Evolutionary conservation across 2,329 filamentous ascomycete species (phyloP), one percentile per base, ranked within the genome.

Genomic region (Cercospora beticola): DNA sequence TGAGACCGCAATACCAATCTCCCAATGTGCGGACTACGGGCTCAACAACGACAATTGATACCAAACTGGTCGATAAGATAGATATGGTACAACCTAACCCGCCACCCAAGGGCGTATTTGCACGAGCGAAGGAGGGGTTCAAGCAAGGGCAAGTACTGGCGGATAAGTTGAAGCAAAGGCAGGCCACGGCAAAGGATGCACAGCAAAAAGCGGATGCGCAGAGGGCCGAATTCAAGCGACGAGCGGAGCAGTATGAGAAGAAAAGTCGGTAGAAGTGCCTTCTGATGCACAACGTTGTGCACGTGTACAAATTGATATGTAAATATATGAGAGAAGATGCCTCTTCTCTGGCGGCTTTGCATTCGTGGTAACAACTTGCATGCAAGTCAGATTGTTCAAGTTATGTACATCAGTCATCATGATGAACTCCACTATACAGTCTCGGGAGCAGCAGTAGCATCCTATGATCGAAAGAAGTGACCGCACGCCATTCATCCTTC

Each of bases 161-260:
- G 43, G 43, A 52, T 30, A 54, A 52, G 57, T 40, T 56, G 18
- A 57, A 9, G 16, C 12, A 68, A 8, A 21, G 43, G 31, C 65
- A 64, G n/a, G 46, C 49, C 16, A 65, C 71, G 46, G 64, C 60
- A 16, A 52, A 69, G 21, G 66, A 66, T 62, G 71, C 74, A 46
- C 70, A 69, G 68, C 57, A 67, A 28, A 71, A 73, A 64, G 72
- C 77, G 69, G 73, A 72, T 64, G 72, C 75, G 71, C 57, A 68
- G 28, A 65, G 62, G 64, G 71, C 74, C 23, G 72, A 76, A 61
- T 66, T 69, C 46, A 71, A 69, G 67, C 52, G 68, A 23, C 70
- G 74, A 62, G 72, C 76, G 69, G 73, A 71, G 61, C 72, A 75
- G 70, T 78, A 76, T 67, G 74, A 73, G 71, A 65, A 59, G 31